Evolutionary conservation across 768 basidiomycete genomes (phyloP), one percentile per base, ranked within the genome.

Genomic region (Lyophyllum atratum): DNA sequence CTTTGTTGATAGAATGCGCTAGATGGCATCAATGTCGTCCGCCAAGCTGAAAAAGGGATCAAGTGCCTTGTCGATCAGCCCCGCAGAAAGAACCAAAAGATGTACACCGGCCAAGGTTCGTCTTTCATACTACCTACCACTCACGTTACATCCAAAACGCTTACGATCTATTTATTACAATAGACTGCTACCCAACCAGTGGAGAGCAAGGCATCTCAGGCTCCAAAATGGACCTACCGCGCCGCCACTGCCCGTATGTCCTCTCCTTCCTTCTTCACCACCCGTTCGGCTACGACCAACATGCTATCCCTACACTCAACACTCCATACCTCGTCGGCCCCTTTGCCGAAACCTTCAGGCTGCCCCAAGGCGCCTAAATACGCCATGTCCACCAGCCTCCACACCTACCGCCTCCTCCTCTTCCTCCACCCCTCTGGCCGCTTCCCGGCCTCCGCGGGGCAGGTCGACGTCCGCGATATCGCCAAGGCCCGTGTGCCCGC

Each of bases 321-420:
- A 76, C 76, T 2, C 66, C 74, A 0, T 75, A 67, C 58, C 52
- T 75, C 47, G 74, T 72, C 49, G 76, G 77, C 1, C 74, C 78
- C 9, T 68, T 74, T 54, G 64, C 71, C 2, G 54, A 62, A 12
- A 54, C 60, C 17, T 67, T 62, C 40, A 54, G 57, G 26, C 55
- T 68, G 46, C 60, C 71, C 12, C 57, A 14, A 3, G 34, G 34
- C 4, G 62, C 72, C 52, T 64, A 56, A n/a, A 56, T 21, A 52
- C 7, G 60, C 61, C 4, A 24, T 72, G 19, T 68, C 69, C 22
- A 70, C 72, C 2, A 64, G 70, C 51, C 15, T 62, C 12, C 56
- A 67, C 48, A 25, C 75, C 4, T 74, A 73, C 58, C 62, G 64
- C 39, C 52, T 72, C 17, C 56, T n/a, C n/a, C n/a, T n/a, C n/a